Evolutionary conservation across 495 filamentous ascomycete genomes (phyloP), one percentile per base, ranked within the genome.

Genomic region (Diplogelasinospora grovesii): DNA sequence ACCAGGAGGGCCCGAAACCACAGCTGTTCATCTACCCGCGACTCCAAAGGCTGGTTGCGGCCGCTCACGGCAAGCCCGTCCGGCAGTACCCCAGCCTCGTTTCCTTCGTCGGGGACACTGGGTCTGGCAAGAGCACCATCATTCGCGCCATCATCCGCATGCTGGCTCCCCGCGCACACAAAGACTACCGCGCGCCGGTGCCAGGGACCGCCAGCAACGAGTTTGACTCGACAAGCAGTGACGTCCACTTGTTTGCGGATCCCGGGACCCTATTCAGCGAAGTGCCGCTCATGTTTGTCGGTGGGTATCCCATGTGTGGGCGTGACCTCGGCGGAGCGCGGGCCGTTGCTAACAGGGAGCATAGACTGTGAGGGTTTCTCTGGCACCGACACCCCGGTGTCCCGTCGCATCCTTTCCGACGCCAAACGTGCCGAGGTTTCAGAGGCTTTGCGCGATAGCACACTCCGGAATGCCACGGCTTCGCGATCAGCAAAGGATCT

Each of bases 81-180:
- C 27, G 41, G 5, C 48, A 50, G 19, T 46, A 42, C 28, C 42
- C 48, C 5, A 46, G 42, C 10, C 22, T 50, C 10, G 30, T 50
- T 9, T 50, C 48, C 5, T 46, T 50, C 14, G 48, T 50, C 1
- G 48, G 48, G 1, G 48, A 50, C 13, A 50, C 48, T 1, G 48
- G 48, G 5, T 50, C 42, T 3, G 48, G 48, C 4, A 50, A 50
- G 28, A 42, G 36, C 28, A 50, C 48, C 10, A 14, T 50, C 30
- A 50, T 50, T 27, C 36, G 41, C 3, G 42, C 48, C 24, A 50
- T 50, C 13, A 46, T 50, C 26, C 48, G 48, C 9, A 50, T 50
- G 48, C 18, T 32, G 9, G 48, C 41, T 3, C 48, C 48, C 8
- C 36, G 30, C 2, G 9, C 22, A 10, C 42, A 36, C n/a, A 22